Conservation (phyloP, 345 rosid genomes). For the Iberis pinnata region DNA sequence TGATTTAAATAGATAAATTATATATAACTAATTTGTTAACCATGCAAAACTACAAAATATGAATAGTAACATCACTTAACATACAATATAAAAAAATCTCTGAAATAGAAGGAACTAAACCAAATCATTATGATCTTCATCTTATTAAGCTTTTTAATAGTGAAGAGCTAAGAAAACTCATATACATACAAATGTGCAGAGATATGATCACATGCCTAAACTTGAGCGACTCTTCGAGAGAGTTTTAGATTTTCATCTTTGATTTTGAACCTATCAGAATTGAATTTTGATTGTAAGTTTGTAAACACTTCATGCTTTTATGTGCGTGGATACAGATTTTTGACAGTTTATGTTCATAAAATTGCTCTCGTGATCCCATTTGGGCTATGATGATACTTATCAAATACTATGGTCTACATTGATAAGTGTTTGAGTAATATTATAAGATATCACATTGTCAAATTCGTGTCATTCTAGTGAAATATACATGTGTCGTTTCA, state of each 20-base stretch:
- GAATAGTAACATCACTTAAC: no score
- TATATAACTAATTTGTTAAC: no score
- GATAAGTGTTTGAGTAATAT: slow-evolving; percentile 19
- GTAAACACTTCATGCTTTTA: slow-evolving; percentile 2
- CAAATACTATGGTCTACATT: slow-evolving; percentile 11
- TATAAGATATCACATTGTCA: slow-evolving; percentile 16
- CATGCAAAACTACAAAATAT: no score
- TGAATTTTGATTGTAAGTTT: slow-evolving; percentile 24
- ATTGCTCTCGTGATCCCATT: slow-evolving; percentile 3
- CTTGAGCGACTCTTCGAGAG: slow-evolving; percentile 11
- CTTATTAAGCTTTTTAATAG: no score
- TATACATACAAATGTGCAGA: slow-evolving; percentile 3
- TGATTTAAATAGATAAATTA: no score
- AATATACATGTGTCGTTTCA: slow-evolving; percentile 25
- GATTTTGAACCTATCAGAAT: slow-evolving; percentile 21
- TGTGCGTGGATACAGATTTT: slow-evolving; percentile 12
- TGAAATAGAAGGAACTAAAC: no score
- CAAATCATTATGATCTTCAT: no score
- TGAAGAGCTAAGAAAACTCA: neutral
- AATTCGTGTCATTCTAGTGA: slow-evolving; percentile 14
- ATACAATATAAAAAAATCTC: no score
- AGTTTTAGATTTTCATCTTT: slow-evolving; percentile 7
- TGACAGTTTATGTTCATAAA: slow-evolving; percentile 7
- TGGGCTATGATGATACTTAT: slow-evolving; percentile 18
- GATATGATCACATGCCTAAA: slow-evolving; percentile 3